Percentiles rank a stretch among this genome's conserved stretches.
phyloP scores from a whole-genome alignment of 2,329 filamentous ascomycete species.

The Nectriaceae sp. region DNA sequence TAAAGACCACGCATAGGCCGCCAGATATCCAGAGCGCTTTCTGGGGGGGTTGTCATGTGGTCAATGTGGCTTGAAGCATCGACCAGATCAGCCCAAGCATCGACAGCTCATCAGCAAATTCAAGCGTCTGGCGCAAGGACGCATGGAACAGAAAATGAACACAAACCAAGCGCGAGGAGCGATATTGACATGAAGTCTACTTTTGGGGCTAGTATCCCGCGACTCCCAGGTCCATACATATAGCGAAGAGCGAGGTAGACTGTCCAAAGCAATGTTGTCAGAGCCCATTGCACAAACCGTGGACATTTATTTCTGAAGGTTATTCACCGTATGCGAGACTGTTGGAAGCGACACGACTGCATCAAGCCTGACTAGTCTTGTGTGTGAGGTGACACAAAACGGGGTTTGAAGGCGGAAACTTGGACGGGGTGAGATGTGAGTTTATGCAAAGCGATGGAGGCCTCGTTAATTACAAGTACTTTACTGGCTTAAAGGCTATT shows the following conservation, averaged over 20 bases:
- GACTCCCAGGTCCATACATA: constrained; percentile 35
- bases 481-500: constrained; percentile 22
- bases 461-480: constrained; percentile 25
- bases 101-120: constrained; percentile 57
- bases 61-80: constrained; percentile 52
- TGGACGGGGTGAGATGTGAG: constrained; percentile 18
- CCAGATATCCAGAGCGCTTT: constrained; percentile 35
- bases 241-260: constrained; percentile 44
- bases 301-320: too few species aligned
- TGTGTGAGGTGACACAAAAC: too few species aligned
- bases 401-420: constrained; percentile 15
- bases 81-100: constrained; percentile 57
- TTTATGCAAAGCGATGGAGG: too few species aligned
- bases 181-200: constrained; percentile 44
- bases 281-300: too few species aligned
- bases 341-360: too few species aligned
- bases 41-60: constrained; percentile 42
- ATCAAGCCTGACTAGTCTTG: too few species aligned
- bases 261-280: constrained; percentile 19
- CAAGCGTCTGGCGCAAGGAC: constrained; percentile 42
- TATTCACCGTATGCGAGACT: too few species aligned
- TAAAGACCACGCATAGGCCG: constrained; percentile 42
- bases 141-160: constrained; percentile 48
- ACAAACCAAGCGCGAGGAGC: constrained; percentile 43
- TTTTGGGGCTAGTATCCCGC: constrained; percentile 32